phyloP scores from a whole-genome alignment of 306 rosid species.

The Cucurbita maxima region DNA sequence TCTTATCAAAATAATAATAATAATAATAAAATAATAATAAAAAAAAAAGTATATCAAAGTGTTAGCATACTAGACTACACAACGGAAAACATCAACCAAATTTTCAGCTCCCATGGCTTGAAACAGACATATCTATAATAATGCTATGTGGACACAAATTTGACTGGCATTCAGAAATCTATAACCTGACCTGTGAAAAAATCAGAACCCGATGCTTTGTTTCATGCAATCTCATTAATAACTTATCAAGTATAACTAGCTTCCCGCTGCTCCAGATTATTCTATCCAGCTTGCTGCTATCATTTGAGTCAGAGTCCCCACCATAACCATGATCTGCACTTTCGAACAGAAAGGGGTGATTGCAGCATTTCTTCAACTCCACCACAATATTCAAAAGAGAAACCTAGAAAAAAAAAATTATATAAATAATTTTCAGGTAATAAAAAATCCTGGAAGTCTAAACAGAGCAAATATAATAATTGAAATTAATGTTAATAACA shows the following conservation, averaged over 20 bases:
- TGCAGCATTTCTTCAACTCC: constrained; percentile 97
- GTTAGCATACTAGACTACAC: neutral
- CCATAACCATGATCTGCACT: constrained; percentile 99
- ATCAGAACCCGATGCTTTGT: constrained; percentile 94
- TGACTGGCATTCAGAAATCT: neutral
- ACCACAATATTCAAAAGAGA: constrained; percentile 94
- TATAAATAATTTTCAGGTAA: neutral
- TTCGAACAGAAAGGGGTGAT: constrained; percentile 96
- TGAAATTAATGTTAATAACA: neutral
- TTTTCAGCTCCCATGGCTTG: neutral
- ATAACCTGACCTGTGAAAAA: constrained; percentile 78
- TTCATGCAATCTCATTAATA: constrained; percentile 84
- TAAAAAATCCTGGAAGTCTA: neutral
- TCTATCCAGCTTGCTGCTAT: constrained; percentile 80
- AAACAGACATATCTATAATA: neutral
- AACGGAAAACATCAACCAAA: neutral
- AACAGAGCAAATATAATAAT: too few relatives aligned
- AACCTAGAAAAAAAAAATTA: constrained; percentile 37
- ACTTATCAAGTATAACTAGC: constrained; percentile 89
- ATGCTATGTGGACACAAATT: neutral
- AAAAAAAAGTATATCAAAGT: too few relatives aligned
- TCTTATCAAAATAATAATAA: too few relatives aligned
- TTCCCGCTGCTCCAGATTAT: constrained; percentile 94
- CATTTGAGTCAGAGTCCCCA: constrained; percentile 54
- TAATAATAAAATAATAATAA: too few relatives aligned